Evolutionary conservation across 352 stramenopile genomes (phyloP).

Genomic region (Phytophthora niederhauseri): DNA sequence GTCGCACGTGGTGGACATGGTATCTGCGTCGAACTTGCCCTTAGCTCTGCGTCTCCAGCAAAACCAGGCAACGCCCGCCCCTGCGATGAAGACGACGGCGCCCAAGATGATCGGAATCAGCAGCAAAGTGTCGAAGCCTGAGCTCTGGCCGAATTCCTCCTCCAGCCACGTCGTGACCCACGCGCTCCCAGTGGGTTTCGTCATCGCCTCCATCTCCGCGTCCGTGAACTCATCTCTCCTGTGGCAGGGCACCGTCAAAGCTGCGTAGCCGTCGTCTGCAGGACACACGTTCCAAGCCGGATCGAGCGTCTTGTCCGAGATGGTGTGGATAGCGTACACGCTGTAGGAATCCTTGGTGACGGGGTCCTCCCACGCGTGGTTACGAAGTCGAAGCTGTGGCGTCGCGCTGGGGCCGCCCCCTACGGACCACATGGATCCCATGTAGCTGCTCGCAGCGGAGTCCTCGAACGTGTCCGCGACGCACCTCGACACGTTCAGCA

Average conservation of each 20-base stretch:
- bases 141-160: constrained; percentile 16
- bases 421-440: constrained; percentile 38
- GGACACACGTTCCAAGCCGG: constrained; percentile 28
- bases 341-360: constrained; percentile 27
- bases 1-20: constrained; percentile 12
- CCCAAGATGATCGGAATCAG: constrained; percentile 13
- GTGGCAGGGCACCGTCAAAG: constrained; percentile 30
- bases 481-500: constrained; percentile 44
- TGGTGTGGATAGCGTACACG: constrained; percentile 33
- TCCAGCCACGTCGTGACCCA: constrained; percentile 31
- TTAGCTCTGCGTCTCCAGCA: constrained; percentile 18
- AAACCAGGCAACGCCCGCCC: constrained; percentile 9
- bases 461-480: constrained; percentile 33
- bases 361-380: constrained; percentile 30
- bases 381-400: constrained; percentile 25
- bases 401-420: constrained; percentile 25
- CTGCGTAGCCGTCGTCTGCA: constrained; percentile 12
- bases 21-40: background rate
- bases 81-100: background rate
- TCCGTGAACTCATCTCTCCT: constrained; percentile 25
- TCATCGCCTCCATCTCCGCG: constrained; percentile 21
- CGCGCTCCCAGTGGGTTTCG: constrained; percentile 19
- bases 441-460: constrained; percentile 7
- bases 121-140: constrained; percentile 17
- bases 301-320: constrained; percentile 14